These are phyloP conservation scores for Chytriomyces sp. DNA, from an alignment of 192 early-diverging fungal genomes.

Conservation along the genomic window DNA sequence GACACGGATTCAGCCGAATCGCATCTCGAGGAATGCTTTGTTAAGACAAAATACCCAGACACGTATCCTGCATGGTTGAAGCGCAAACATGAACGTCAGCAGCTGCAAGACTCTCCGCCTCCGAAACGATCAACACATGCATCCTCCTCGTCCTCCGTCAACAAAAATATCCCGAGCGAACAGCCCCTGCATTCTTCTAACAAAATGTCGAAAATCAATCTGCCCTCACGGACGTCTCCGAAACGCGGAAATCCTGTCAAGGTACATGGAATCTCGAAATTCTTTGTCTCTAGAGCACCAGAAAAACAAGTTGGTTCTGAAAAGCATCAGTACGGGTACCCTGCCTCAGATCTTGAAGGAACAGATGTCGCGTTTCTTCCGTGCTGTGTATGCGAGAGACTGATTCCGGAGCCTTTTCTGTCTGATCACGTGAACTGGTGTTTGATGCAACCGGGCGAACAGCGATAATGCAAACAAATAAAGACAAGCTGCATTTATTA, in stretches of 20 bases:
- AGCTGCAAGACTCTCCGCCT: not conserved
- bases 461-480: too few relatives aligned
- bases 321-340: too few relatives aligned
- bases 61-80: not conserved
- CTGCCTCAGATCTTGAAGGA: not conserved
- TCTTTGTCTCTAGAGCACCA: not conserved
- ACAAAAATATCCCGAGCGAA: not conserved
- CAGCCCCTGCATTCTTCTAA: not conserved
- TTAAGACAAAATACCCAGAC: slow-evolving; percentile 6
- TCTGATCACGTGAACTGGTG: not conserved
- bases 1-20: not conserved
- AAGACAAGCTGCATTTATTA: too few relatives aligned
- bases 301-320: not conserved
- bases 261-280: not conserved
- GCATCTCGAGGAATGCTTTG: slow-evolving; percentile 6
- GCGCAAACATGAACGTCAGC: not conserved
- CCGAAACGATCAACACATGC: not conserved
- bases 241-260: not conserved
- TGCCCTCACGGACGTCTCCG: not conserved
- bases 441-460: not conserved
- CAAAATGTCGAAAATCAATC: not conserved
- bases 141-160: not conserved
- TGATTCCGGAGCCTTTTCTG: slow-evolving; percentile 14
- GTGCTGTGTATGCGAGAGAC: not conserved
- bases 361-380: not conserved